Evolutionary conservation across 2,329 filamentous ascomycete species (phyloP).

Genomic region (Lojkania enalia): DNA sequence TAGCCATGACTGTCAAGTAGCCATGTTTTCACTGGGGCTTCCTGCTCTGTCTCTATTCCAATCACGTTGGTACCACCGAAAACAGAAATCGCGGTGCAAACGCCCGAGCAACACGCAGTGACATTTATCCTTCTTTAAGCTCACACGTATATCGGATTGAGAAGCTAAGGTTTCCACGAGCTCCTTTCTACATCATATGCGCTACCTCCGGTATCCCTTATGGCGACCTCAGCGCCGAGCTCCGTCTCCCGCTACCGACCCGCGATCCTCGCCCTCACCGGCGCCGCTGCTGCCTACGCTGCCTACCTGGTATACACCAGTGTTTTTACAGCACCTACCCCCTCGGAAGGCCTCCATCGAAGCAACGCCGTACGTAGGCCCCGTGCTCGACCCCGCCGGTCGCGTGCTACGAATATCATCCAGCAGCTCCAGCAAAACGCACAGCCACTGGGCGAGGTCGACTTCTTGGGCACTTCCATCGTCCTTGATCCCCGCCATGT

Average conservation of each 20-base stretch:
- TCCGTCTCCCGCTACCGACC: slow-evolving; percentile 49
- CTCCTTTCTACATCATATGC: too few species aligned
- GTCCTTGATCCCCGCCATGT: slow-evolving; percentile 27
- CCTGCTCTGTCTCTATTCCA: slow-evolving; percentile 8
- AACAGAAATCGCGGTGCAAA: too few species aligned
- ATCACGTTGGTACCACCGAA: too few species aligned
- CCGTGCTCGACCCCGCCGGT: slow-evolving; percentile 40
- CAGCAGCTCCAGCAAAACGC: slow-evolving; percentile 23
- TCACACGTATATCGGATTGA: too few species aligned
- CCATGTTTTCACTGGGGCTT: slow-evolving; percentile 6
- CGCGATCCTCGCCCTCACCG: slow-evolving; percentile 59
- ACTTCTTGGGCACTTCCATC: slow-evolving; percentile 29
- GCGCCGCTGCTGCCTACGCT: slow-evolving; percentile 59
- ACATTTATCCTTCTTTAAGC: too few species aligned
- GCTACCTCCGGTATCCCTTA: too few species aligned
- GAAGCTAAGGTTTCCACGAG: too few species aligned
- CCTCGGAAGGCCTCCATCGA: slow-evolving; percentile 55
- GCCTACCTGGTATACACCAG: slow-evolving; percentile 62
- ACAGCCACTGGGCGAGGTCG: slow-evolving; percentile 28
- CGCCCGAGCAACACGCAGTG: too few species aligned
- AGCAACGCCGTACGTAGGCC: slow-evolving; percentile 68
- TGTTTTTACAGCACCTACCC: slow-evolving; percentile 34
- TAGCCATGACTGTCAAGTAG: slow-evolving; percentile 6
- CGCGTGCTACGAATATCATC: slow-evolving; percentile 17
- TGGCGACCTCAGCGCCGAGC: slow-evolving; percentile 37